These are phyloP conservation scores for Micractinium conductrix DNA, from an alignment of 139 green algal genomes.

Conservation along the genomic window DNA sequence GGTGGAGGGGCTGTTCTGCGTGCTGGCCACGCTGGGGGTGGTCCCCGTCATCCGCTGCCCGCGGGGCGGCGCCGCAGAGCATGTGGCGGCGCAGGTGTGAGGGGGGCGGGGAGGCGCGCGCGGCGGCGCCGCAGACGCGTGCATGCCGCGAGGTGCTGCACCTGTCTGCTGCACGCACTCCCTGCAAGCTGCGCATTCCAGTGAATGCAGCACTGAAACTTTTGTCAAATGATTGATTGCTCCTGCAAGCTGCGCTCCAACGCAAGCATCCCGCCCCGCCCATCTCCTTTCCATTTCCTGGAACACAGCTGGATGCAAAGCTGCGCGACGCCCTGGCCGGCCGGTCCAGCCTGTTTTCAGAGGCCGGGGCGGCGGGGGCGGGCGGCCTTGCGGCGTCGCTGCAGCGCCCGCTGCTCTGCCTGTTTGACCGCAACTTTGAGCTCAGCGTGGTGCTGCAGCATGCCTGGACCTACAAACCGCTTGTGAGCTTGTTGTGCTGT, in stretches of 20 bases:
- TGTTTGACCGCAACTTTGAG: slow-evolving; percentile 99
- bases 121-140: too few relatives aligned
- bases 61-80: slow-evolving; percentile 91
- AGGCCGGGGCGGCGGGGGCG: slow-evolving; percentile 48
- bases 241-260: too few relatives aligned
- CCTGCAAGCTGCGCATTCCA: too few relatives aligned
- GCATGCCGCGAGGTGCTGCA: too few relatives aligned
- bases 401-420: slow-evolving; percentile 90
- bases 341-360: slow-evolving; percentile 81
- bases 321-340: slow-evolving; percentile 83
- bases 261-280: too few relatives aligned
- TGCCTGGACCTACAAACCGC: slow-evolving; percentile 94
- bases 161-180: too few relatives aligned
- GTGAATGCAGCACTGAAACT: too few relatives aligned
- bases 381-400: slow-evolving; percentile 65
- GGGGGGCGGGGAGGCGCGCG: not conserved
- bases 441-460: slow-evolving; percentile 90
- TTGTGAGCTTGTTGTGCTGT: slow-evolving; percentile 68
- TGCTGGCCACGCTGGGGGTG: slow-evolving; percentile 86
- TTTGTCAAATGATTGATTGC: too few relatives aligned
- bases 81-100: slow-evolving; percentile 71
- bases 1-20: slow-evolving; percentile 94
- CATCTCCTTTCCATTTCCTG: too few relatives aligned
- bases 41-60: slow-evolving; percentile 96
- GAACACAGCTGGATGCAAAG: slow-evolving; percentile 68